A percentile compares a stretch with the other conserved stretches of the same genome.
phyloP scores from a whole-genome alignment of 2,329 filamentous ascomycete species.

The Penicillium sp. region DNA sequence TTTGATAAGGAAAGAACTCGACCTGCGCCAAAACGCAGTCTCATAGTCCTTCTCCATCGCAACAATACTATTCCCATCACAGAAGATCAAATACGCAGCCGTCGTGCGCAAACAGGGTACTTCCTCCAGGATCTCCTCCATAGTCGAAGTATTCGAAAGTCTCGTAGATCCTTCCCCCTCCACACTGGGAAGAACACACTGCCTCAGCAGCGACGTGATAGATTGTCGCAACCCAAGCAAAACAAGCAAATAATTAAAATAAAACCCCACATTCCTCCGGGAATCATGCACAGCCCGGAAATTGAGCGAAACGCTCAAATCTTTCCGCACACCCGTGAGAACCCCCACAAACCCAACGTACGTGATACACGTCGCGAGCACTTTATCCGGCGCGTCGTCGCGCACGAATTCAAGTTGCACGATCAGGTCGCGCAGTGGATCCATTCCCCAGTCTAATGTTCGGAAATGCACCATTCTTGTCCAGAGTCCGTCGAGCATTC shows the following conservation, averaged over 20 bases:
- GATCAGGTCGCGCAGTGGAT: constrained; percentile 50
- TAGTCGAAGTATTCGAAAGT: constrained; percentile 6
- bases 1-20: constrained; percentile 53
- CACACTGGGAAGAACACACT: constrained; percentile 11
- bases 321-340: constrained; percentile 49
- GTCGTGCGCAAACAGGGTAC: constrained; percentile 48
- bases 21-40: constrained; percentile 47
- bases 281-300: constrained; percentile 53
- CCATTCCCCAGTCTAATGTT: constrained; percentile 57
- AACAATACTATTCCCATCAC: constrained; percentile 49
- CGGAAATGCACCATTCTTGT: constrained; percentile 42
- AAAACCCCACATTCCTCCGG: constrained; percentile 44
- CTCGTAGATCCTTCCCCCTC: no score
- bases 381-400: constrained; percentile 29
- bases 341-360: constrained; percentile 54
- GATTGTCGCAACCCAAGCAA: constrained; percentile 56
- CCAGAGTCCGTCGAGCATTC: constrained; percentile 15
- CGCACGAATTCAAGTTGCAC: constrained; percentile 54
- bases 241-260: constrained; percentile 53
- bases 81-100: constrained; percentile 59
- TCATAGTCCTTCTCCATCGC: constrained; percentile 59
- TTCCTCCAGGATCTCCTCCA: constrained; percentile 29
- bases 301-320: constrained; percentile 53
- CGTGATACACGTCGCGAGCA: constrained; percentile 49
- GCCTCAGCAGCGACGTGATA: constrained; percentile 54